Percentiles rank a stretch among this genome's conserved stretches.
These are phyloP conservation scores for Pichia sp. DNA, from an alignment of 1,139 yeast genomes.

Conservation along the genomic window DNA sequence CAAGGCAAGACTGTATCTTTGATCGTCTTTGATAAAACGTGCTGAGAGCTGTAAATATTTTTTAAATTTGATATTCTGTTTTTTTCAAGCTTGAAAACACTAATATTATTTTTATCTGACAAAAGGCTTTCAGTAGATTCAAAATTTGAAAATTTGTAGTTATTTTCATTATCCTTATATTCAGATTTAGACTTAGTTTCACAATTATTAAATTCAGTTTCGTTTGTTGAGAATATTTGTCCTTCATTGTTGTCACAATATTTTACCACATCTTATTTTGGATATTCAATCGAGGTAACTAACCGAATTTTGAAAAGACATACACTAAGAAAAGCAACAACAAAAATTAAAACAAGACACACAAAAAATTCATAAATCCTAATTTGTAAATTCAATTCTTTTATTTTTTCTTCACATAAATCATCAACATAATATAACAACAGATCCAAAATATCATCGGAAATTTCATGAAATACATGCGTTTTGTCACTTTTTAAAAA, in stretches of 20 bases:
- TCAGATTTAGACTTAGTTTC: too few relatives aligned
- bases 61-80: too few relatives aligned
- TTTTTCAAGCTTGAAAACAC: too few relatives aligned
- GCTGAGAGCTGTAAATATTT: too few relatives aligned
- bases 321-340: neutral
- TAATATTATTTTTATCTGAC: too few relatives aligned
- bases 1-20: conserved; percentile 7
- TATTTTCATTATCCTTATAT: too few relatives aligned
- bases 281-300: neutral
- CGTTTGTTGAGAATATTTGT: too few relatives aligned
- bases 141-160: too few relatives aligned
- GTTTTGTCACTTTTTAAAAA: neutral
- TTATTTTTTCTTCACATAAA: conserved; percentile 9
- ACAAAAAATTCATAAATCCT: conserved; percentile 6
- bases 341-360: neutral
- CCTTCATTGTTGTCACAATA: too few relatives aligned
- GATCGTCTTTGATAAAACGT: neutral
- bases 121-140: too few relatives aligned
- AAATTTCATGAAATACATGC: neutral
- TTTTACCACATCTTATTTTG: too few relatives aligned
- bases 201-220: too few relatives aligned
- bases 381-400: conserved; percentile 4
- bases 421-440: conserved; percentile 11
- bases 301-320: conserved; percentile 1
- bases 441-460: conserved; percentile 9